phyloP scores from a whole-genome alignment of 495 filamentous ascomycete genomes.

The Aspergillus carlsbadensis region DNA sequence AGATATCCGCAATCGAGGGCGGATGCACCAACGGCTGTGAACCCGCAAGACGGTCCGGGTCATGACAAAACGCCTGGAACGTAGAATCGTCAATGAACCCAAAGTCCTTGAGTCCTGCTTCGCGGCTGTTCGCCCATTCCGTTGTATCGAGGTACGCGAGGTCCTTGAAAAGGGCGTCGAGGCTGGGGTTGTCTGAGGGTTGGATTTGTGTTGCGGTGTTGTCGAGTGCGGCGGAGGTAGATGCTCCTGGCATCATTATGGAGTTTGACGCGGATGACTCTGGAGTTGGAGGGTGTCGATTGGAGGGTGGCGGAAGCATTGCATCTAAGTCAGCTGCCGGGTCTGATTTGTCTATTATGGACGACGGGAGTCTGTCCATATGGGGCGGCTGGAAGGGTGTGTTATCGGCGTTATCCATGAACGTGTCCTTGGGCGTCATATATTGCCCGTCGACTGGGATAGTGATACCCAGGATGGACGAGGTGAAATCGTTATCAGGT shows the following conservation, averaged over 20 bases:
- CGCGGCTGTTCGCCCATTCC: constrained; percentile 53
- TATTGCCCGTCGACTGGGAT: constrained; percentile 40
- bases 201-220: constrained; percentile 18
- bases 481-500: constrained; percentile 26
- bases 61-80: constrained; percentile 54
- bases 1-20: constrained; percentile 47
- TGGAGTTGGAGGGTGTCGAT: constrained; percentile 32
- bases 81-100: constrained; percentile 56
- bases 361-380: constrained; percentile 13
- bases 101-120: constrained; percentile 57
- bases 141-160: constrained; percentile 61
- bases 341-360: constrained; percentile 23
- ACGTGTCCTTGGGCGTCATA: constrained; percentile 37
- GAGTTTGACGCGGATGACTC: constrained; percentile 31
- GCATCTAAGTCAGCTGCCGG: constrained; percentile 31
- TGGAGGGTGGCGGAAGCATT: constrained; percentile 21
- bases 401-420: constrained; percentile 34
- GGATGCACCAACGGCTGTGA: constrained; percentile 44
- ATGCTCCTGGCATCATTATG: constrained; percentile 17
- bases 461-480: constrained; percentile 38
- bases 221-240: constrained; percentile 15
- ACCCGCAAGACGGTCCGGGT: constrained; percentile 48
- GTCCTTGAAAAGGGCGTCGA: constrained; percentile 62
- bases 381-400: constrained; percentile 16
- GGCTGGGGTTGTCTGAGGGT: constrained; percentile 29